A percentile compares a stretch with the other conserved stretches of the same genome.
These are phyloP conservation scores for Schizopora paradoxa DNA, from an alignment of 1,284 basidiomycete genomes.

Conservation along the genomic window DNA sequence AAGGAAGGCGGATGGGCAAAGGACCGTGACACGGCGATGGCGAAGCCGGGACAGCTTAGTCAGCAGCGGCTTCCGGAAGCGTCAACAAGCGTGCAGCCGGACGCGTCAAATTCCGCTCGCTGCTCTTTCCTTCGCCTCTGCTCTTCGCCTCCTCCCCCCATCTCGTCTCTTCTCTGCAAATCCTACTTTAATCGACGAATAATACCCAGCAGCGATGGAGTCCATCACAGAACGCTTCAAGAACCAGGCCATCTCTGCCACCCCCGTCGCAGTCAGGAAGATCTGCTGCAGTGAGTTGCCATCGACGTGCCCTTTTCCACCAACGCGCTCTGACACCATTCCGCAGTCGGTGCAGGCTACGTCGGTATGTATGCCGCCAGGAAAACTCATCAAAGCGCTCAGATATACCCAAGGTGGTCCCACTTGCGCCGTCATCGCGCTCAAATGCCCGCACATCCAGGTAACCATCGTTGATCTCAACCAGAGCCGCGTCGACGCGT, in stretches of 20 bases:
- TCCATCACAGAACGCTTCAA: constrained; percentile 10
- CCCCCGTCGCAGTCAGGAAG: constrained; percentile 66
- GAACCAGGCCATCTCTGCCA: constrained; percentile 6
- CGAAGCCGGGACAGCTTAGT: too few relatives aligned
- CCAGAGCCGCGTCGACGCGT: constrained; percentile 89
- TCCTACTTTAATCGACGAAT: not conserved
- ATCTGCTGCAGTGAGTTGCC: constrained; percentile 85
- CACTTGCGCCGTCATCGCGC: constrained; percentile 93
- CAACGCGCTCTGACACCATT: constrained; percentile 13
- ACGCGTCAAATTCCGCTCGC: too few relatives aligned
- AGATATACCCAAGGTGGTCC: constrained; percentile 62
- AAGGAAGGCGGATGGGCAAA: too few relatives aligned
- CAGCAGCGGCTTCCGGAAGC: too few relatives aligned
- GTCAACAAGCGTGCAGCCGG: too few relatives aligned
- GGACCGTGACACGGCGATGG: too few relatives aligned
- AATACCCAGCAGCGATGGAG: constrained; percentile 8
- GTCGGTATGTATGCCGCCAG: constrained; percentile 62
- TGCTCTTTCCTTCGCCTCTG: not conserved
- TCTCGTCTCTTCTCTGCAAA: constrained; percentile 5
- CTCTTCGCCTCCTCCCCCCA: constrained; percentile 1
- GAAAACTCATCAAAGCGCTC: constrained; percentile 11
- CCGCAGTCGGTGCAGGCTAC: constrained; percentile 89
- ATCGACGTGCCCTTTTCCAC: constrained; percentile 19
- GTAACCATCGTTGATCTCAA: constrained; percentile 99
- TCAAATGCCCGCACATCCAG: constrained; percentile 89